Evolutionary conservation across 768 basidiomycete genomes (phyloP), one percentile per base, ranked within the genome.

Genomic region (Porpolomopsis calyptriformis): DNA sequence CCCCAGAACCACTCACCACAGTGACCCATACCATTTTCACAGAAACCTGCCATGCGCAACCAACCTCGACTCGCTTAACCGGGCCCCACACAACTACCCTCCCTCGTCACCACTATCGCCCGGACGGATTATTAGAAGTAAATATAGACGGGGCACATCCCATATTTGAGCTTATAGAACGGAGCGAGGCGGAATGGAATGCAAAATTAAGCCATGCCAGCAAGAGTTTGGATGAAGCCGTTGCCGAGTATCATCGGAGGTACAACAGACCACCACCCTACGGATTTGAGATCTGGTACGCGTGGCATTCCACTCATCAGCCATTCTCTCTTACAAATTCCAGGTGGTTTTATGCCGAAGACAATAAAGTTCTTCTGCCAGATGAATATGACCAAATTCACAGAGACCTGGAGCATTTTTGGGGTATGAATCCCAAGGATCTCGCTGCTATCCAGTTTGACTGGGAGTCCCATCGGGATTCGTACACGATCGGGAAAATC

Each of bases 351-450:
- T 77, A 73, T 53, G 68, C 68, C 19, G 49, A 64, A 38, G 51
- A 63, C 27, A 55, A 76, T 53, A 59, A 71, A 29, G 68, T 78
- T 16, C 69, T 67, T 42, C 61, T 77, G 6, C 68, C 70, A 5
- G 75, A 77, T 53, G 76, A 76, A 49, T 78, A 76, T 52, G 74
- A 77, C 53, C 68, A 71, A 45, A 75, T 78, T 29, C 51, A 48
- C 46, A 42, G 31, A 37, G 53, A 40, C 46, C 45, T 50, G 35
- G 45, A 46, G 36, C 53, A 55, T 48, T 50, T 53, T 52, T 42
- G 49, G 49, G 49, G 49, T 19, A 50, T 50, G 12, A 23, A 46
- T 14, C 49, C 49, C 4, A 27, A 54, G n/a, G 55, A 55, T 42
- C 50, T 57, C n/a, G 26, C n/a, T n/a, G 33, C 39, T 19, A 42